Base-by-base conservation (phyloP, 148 eudicot species). In the Oxyria digyna region DNA sequence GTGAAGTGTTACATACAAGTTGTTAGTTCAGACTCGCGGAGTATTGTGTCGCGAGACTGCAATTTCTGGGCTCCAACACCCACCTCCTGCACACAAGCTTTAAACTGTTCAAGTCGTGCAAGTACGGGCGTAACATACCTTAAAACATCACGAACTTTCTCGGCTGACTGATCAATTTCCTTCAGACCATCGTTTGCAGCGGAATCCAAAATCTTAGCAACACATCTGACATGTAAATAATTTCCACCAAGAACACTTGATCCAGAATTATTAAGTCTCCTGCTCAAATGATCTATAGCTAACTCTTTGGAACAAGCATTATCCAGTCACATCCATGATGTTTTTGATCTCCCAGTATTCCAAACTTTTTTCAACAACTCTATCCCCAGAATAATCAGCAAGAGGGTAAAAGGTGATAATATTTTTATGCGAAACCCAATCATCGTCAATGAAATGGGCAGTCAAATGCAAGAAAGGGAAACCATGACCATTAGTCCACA, bases 291-390 rank as follows among this genome's bases (percentile, higher is more conserved):
- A 17, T 7, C 9, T 40, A 52, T 13, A 1, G 70, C 66, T 0
- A 14, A 17, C n/a, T 64, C 74, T 49, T 70, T 64, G 4, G 66
- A 15, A 40, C 54, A 45, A 42, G 65, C 71, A 66, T 38, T 62
- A 38, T 73, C 66, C 18, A 49, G 72, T 67, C 29, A 73, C 6
- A 42, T 67, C 66, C 55, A 72, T 35, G 6, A 72, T 29, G 14
- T 29, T 72, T 26, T 64, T 32, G 14, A 72, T 42, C 1, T 50
- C 74, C 74, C 70, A 72, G 2, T 27, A 59, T 14, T 14, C 23
- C 20, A 65, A 72, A 37, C 74, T 43, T 8, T 26, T 20, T 48
- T 65, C 70, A 27, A 73, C 52, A 13, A 18, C 62, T 45, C 31
- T 46, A 29, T 70, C 75, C 15, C 75, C 63, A 17, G 20, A 20